Evolutionary conservation across 1,284 basidiomycete species (phyloP).

Genomic region (Porogramme epimiltina): DNA sequence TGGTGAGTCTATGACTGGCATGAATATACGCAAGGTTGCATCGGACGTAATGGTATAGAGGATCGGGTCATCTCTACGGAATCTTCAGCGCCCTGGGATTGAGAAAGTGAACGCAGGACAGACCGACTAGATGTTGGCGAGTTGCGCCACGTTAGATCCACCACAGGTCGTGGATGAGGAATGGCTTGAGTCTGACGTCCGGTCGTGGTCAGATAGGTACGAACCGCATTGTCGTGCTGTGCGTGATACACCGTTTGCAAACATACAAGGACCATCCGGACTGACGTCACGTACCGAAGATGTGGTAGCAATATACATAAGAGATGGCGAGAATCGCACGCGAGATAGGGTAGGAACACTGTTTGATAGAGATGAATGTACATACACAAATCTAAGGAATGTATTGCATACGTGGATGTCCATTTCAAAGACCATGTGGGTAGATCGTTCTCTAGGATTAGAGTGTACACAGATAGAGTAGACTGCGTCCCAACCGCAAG

Average conservation of each 20-base stretch:
- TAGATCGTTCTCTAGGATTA: conserved; percentile 77
- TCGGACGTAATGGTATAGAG: conserved; percentile 79
- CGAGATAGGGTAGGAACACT: conserved; percentile 53
- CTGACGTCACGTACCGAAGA: conserved; percentile 46
- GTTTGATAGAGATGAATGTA: conserved; percentile 17
- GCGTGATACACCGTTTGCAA: not conserved
- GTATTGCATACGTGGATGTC: conserved; percentile 53
- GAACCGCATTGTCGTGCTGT: conserved; percentile 60
- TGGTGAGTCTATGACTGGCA: conserved; percentile 86
- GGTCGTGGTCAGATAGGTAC: conserved; percentile 71
- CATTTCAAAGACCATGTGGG: conserved; percentile 80
- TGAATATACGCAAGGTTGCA: conserved; percentile 79
- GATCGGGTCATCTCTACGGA: conserved; percentile 67
- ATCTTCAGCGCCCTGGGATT: not conserved
- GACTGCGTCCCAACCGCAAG: conserved; percentile 64
- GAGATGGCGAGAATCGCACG: conserved; percentile 69
- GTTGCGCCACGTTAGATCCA: conserved; percentile 68
- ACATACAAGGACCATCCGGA: not conserved
- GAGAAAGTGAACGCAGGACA: conserved; percentile 23
- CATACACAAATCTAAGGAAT: conserved; percentile 9
- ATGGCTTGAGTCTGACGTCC: conserved; percentile 67
- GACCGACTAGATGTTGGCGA: conserved; percentile 68
- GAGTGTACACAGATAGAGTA: conserved; percentile 68
- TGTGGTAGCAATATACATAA: conserved; percentile 71
- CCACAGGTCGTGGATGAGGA: conserved; percentile 66